A percentile compares a stretch with the other conserved stretches of the same genome.
phyloP scores from a whole-genome alignment of 257 asterid species.

The Przewalskia tangutica region DNA sequence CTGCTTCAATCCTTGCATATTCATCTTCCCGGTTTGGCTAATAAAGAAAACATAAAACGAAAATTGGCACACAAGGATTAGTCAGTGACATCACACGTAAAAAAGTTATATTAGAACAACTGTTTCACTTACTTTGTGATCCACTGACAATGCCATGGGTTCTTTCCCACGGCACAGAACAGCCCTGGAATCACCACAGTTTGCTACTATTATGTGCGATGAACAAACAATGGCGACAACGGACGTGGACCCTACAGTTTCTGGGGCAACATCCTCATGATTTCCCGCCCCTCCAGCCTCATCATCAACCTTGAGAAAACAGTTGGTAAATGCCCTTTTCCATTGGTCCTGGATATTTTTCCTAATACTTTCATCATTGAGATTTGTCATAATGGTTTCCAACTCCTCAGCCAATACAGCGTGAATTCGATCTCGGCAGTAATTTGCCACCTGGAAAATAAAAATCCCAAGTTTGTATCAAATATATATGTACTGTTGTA shows the following conservation, averaged over 20 bases:
- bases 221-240: constrained; percentile 84
- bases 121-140: constrained; percentile 60
- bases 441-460: constrained; percentile 66
- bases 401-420: constrained; percentile 58
- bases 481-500: not conserved
- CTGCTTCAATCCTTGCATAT: constrained; percentile 82
- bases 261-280: constrained; percentile 63
- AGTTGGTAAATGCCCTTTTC: constrained; percentile 55
- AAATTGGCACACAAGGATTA: constrained; percentile 4
- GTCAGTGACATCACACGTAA: constrained; percentile 10
- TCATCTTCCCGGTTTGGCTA: constrained; percentile 96
- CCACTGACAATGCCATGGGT: constrained; percentile 62
- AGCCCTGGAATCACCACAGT: constrained; percentile 94
- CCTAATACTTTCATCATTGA: constrained; percentile 17
- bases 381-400: constrained; percentile 27
- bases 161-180: constrained; percentile 89
- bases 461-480: not conserved
- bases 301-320: constrained; percentile 75
- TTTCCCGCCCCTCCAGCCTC: constrained; percentile 55
- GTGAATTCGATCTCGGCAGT: constrained; percentile 72
- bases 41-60: constrained; percentile 1
- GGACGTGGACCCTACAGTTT: constrained; percentile 93
- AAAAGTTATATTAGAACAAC: not conserved
- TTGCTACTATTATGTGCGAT: constrained; percentile 85
- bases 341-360: constrained; percentile 48